Evolutionary conservation across 1,139 yeast genomes (phyloP), one percentile per base, ranked within the genome.

Genomic region (Kodamaea arcana): DNA sequence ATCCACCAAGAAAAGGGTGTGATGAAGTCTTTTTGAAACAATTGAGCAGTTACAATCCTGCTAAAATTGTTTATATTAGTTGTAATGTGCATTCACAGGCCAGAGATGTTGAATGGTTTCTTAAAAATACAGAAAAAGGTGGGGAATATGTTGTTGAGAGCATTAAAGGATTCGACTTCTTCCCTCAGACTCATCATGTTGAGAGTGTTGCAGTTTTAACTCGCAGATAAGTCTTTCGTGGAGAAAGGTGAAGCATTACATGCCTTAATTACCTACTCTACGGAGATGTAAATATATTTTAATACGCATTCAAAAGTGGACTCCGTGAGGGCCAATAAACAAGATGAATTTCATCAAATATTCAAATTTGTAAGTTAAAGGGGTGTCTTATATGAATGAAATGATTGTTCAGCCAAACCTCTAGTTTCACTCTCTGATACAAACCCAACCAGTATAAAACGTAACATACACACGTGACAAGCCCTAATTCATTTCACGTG

Each of bases 61-160:
- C 85, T 11, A 82, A 80, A 48, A 78, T 92, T 36, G 95, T 92
- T 15, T 92, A 92, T 61, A 86, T 92, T 35, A 86, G 96, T 44
- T 92, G 98, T 66, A 92, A 94, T 56, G 98, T 92, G 33, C 97
- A 92, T 60, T 87, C 97, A 9, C 98, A 92, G 60, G 97, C 97
- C 4, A 69, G 97, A 50, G 98, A 92, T 56, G 61, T 92, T 32
- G 94, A 87, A 46, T 88, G 82, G 69, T 83, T 92, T 52, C 60
- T 90, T 40, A 76, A 75, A 43, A 70, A 78, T 32, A 82, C 92
- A 4, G 72, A 63, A 20, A 78, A 77, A 45, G 90, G 92, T 3
- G 46, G 54, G 4, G 51, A 71, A 24, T 92, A 87, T 62, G 65
- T 62, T 40, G 75, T 92, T 33, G 95, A 85, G 47, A 82, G 92